Percentiles rank a stretch among this genome's conserved stretches.
phyloP scores from a whole-genome alignment of 768 basidiomycete species.

The Crassisporium funariophilum region DNA sequence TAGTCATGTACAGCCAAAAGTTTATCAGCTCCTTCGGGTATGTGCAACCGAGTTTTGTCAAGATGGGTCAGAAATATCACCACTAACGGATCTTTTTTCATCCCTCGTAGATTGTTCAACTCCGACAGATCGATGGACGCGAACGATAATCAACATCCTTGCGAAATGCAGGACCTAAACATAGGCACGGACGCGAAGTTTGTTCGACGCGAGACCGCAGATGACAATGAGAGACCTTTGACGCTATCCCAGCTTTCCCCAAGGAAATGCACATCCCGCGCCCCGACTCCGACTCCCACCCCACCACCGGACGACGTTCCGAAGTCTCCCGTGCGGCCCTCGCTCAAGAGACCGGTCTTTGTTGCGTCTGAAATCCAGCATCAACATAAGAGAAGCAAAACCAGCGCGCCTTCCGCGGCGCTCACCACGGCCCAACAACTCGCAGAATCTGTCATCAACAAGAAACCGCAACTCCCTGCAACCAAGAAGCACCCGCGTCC shows the following conservation, averaged over 20 bases:
- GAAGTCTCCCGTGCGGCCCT: slow-evolving; percentile 42
- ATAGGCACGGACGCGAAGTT: slow-evolving; percentile 10
- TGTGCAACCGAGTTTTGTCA: slow-evolving; percentile 24
- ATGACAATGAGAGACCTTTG: slow-evolving; percentile 16
- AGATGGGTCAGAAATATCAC: slow-evolving; percentile 7
- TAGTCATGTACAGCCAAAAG: slow-evolving; percentile 52
- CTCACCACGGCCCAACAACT: background rate
- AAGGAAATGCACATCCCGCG: slow-evolving; percentile 13
- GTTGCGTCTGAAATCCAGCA: slow-evolving; percentile 5
- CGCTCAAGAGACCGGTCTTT: slow-evolving; percentile 50
- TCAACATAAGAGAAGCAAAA: slow-evolving; percentile 16
- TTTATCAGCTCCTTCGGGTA: slow-evolving; percentile 47
- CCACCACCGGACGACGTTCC: slow-evolving; percentile 22
- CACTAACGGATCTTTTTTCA: slow-evolving; percentile 9
- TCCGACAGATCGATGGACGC: slow-evolving; percentile 3
- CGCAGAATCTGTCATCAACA: background rate
- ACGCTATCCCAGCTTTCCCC: slow-evolving; percentile 27
- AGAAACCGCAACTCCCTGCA: slow-evolving; percentile 5
- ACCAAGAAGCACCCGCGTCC: slow-evolving; percentile 1
- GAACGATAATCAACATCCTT: slow-evolving; percentile 6
- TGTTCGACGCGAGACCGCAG: slow-evolving; percentile 4
- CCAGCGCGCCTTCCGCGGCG: slow-evolving; percentile 7
- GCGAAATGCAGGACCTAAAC: slow-evolving; percentile 9
- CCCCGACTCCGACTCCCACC: slow-evolving; percentile 16
- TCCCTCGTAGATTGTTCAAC: slow-evolving; percentile 9